Conservation (phyloP, 2,329 filamentous ascomycete genomes). For the Neonectria hederae region DNA sequence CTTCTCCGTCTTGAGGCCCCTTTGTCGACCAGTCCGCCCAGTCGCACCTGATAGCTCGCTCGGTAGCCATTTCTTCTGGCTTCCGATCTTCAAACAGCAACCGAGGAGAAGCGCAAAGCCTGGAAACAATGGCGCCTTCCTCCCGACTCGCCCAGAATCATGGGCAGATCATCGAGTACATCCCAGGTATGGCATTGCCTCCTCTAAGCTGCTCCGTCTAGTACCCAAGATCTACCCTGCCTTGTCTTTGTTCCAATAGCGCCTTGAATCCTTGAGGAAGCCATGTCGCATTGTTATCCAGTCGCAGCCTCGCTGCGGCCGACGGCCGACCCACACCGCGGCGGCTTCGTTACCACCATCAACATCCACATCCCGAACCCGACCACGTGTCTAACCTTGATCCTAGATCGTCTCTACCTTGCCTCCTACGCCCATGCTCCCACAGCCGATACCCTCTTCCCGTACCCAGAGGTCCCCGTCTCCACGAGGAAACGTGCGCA, state of each 20-base stretch:
- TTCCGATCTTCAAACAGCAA: not conserved
- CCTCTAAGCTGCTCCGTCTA: not conserved
- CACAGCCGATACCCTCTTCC: slow-evolving; percentile 83
- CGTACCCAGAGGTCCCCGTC: slow-evolving; percentile 78
- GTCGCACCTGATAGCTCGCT: slow-evolving; percentile 14
- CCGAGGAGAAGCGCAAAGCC: slow-evolving; percentile 37
- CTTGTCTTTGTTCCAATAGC: slow-evolving; percentile 24
- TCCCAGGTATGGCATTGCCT: slow-evolving; percentile 75
- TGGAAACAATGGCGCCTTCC: slow-evolving; percentile 60
- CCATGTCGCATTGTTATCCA: slow-evolving; percentile 48
- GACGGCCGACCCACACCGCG: slow-evolving; percentile 21
- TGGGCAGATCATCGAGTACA: slow-evolving; percentile 95
- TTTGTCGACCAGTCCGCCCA: not conserved
- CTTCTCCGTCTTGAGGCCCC: slow-evolving; percentile 13
- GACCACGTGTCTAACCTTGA: slow-evolving; percentile 39
- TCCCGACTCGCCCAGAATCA: slow-evolving; percentile 65
- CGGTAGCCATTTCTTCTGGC: slow-evolving; percentile 10
- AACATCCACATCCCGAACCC: slow-evolving; percentile 27
- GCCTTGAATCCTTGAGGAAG: slow-evolving; percentile 16
- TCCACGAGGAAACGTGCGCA: slow-evolving; percentile 56
- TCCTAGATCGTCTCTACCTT: slow-evolving; percentile 89
- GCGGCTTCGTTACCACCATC: slow-evolving; percentile 19
- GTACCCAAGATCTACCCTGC: slow-evolving; percentile 12
- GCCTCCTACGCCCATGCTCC: slow-evolving; percentile 89
- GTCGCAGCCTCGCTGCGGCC: slow-evolving; percentile 19